Evolutionary conservation across 2,329 filamentous ascomycete species (phyloP), one percentile per base, ranked within the genome.

Genomic region (Sclerotinia minor): DNA sequence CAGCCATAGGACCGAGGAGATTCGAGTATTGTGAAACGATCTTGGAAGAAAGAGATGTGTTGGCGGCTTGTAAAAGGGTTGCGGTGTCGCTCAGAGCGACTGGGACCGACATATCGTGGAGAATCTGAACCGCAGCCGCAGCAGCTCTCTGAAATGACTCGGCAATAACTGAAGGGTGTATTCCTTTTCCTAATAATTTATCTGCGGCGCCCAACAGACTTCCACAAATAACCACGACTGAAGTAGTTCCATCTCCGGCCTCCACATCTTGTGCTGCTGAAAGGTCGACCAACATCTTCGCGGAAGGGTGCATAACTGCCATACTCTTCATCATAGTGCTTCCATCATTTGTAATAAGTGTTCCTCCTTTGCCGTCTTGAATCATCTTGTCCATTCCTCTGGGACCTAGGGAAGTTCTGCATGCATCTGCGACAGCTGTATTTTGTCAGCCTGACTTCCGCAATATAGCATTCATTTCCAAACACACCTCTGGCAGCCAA

Each of bases 241-340:
- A 98, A 47, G 95, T 99, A 67, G 95, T 99, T 76, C 95, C 96
- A 79, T 99, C 95, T 82, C 95, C 95, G 71, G 95, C 95, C 81
- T 99, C 95, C 70, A 99, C 93, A 83, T 99, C 95, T 80, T 99
- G 95, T 73, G 95, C 95, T 73, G 95, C 92, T 76, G 94, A 96
- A 71, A 99, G 87, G 80, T 99, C 94, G 77, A 99, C 95, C 74
- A 99, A 85, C 95, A 99, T 99, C 83, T 97, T 97, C 64, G 95
- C 95, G 60, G 96, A 96, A n/a, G 95, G 95, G 79, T 99, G 95
- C 90, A 99, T 93, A 73, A 99, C 95, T 73, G 92, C 91, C 95
- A 99, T 98, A 84, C 94, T 94, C 83, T 92, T 96, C 78, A 99
- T 83, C 94, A 99, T 99, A 68, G 95, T 99, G 83, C 96, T 96